Base-by-base conservation (phyloP, 2,329 filamentous ascomycete species). In the Colletotrichum sp. region DNA sequence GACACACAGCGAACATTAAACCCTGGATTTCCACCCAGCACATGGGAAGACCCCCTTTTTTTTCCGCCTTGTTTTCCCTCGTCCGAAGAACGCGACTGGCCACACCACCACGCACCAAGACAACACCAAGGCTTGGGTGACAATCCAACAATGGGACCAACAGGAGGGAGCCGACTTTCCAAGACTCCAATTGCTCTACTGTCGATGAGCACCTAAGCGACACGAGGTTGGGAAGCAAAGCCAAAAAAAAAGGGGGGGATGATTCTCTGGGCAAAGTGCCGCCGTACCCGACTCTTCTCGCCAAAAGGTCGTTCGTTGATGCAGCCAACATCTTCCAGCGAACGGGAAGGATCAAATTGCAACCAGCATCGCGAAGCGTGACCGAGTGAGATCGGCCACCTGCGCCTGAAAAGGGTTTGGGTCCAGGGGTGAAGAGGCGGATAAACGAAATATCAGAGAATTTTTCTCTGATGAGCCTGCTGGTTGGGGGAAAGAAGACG, bases 191-290 rank as follows among this genome's bases (percentile, higher is more conserved):
- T 34, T 4, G 57, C 22, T 34, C 19, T 39, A 8, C 27, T 57
- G 30, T 36, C 52, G n/a, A 28, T 44, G 27, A 32, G 34, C 68
- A 65, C 32, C 28, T 44, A 64, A 25, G 34, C 61, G n/a, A 27
- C 34, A 44, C 61, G n/a, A 44, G 36, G 44, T 52, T 52, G 44
- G 30, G 16, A 27, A 28, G 25, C 4, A 25, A 25, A 25, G 25
- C 36, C 36, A 48, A 48, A 48, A 16, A 36, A 28, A 57, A 25
- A 34, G 12, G 34, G 59, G 70, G 70, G 25, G 60, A 30, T 30
- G 16, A 3, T 13, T 44, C 28, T 67, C 72, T 75, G 52, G 72
- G 61, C 72, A 67, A 28, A 44, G 68, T 72, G 72, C 72, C 72
- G 72, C 68, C 55, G 52, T 27, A 75, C 22, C 72, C 72, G 72